Evolutionary conservation across 2,329 filamentous ascomycete species (phyloP).

Genomic region (Alternaria triticimaculans): DNA sequence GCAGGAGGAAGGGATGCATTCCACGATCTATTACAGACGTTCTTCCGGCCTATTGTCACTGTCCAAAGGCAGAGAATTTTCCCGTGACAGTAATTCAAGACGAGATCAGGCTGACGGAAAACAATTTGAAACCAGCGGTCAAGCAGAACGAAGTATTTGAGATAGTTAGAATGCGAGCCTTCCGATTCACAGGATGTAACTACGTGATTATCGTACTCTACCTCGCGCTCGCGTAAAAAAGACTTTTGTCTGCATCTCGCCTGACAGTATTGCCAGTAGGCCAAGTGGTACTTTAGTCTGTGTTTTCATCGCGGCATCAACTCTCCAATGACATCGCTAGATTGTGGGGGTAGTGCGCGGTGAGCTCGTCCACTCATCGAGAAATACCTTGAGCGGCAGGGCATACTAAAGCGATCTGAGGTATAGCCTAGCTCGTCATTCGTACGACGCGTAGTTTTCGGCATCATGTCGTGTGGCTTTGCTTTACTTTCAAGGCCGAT

Average conservation of each 20-base stretch:
- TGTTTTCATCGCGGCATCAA: background rate
- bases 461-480: no score
- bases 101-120: background rate
- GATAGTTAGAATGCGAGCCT: background rate
- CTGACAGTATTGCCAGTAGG: background rate
- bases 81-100: background rate
- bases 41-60: background rate
- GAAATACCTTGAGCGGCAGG: no score
- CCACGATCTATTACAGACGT: background rate
- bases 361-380: no score
- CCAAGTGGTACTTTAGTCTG: background rate
- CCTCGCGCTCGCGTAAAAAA: background rate
- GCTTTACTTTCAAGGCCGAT: no score
- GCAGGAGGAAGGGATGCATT: background rate
- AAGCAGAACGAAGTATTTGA: background rate
- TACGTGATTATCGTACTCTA: background rate
- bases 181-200: background rate
- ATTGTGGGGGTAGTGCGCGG: no score
- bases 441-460: no score
- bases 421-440: no score
- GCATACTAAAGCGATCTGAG: no score
- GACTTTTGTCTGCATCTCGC: background rate
- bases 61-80: background rate
- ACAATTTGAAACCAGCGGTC: background rate
- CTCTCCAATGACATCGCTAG: background rate